Base-by-base conservation (phyloP, 164 flowering plant species). In the Aristolochia californica region DNA sequence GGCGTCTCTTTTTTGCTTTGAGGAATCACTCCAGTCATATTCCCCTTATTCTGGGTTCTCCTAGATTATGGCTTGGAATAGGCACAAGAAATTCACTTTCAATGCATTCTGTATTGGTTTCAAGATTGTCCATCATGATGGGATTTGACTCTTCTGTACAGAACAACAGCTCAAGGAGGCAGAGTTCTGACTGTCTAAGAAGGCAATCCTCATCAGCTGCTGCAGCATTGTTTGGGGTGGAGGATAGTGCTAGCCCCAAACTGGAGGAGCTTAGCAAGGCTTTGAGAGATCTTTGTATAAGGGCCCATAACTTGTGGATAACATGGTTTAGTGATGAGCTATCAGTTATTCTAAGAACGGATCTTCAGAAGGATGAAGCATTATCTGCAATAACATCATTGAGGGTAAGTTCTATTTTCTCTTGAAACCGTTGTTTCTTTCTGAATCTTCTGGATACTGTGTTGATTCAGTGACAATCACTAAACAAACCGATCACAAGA, bases 231-330 rank as follows among this genome's bases (percentile, higher is more conserved):
- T 80, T 76, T 69, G 93, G 93, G 56, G 71, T 78, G 25, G 74
- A 72, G 62, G 95, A 87, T 61, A 78, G 60, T 58, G 63, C 80
- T 56, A 84, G 83, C 74, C 83, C 91, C 43, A 84, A 81, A 62
- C 84, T 87, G 25, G 88, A 83, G 58, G 86, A 83, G 63, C 76
- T 94, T 50, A 66, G 45, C 56, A 72, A 51, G 63, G 62, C 52
- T 54, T 75, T 75, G 4, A 72, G 80, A 66, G 97, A 85, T 63
- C 84, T 90, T 48, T 81, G 86, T 66, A 76, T 87, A 47, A 75
- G 68, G 76, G 94, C 99, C 64, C 83, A 94, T 52, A 66, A 66
- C 52, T 74, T 93, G 74, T 94, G 99, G 99, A 90, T 90, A 63
- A 71, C 77, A 40, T 94, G 95, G 95, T 77, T 90, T 14, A 79